Base-by-base conservation (phyloP, 345 rosid species). In the Rhodomyrtus tomentosa region DNA sequence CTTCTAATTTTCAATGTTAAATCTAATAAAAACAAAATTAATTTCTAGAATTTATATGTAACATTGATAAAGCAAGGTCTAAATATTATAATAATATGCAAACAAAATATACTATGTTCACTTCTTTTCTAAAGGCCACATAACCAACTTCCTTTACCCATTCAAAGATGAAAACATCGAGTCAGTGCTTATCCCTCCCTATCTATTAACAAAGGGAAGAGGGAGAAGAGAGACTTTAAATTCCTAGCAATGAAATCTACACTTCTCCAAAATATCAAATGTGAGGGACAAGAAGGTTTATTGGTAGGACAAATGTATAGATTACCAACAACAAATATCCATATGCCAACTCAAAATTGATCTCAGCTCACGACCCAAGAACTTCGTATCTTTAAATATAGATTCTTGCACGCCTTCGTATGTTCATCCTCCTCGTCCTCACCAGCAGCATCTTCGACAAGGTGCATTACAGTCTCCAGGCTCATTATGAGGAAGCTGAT, bases 361-460 rank as follows among this genome's bases (percentile, higher is more conserved):
- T 20, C 91, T 91, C 90, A 97, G 99, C 98, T 97, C 99, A 80
- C 99, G 99, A 87, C 98, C 91, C 90, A 94, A 91, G 93, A 97
- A 86, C 84, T 93, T 97, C 91, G 92, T 87, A 85, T 92, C 90
- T 86, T 91, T 91, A 83, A 95, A 95, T n/a, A n/a, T 84, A 97
- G 92, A 49, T 90, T 89, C 88, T 93, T 95, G 85, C 99, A 95
- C 80, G 87, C 91, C 90, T 86, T 94, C 72, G 98, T 95, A 87
- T 93, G 98, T 87, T 92, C 94, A 93, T 95, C 99, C 80, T 97
- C 99, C 87, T 97, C 99, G 72, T 91, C 87, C 84, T 93, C 96
- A 87, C 84, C 85, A 59, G 85, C 81, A 86, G 91, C 90, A 88
- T 91, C 92, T 84, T 91, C 93, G 83, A 97, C 94, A 52, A 95